Conservation (phyloP, 805 yeast species). For the Candida mattraensis region DNA sequence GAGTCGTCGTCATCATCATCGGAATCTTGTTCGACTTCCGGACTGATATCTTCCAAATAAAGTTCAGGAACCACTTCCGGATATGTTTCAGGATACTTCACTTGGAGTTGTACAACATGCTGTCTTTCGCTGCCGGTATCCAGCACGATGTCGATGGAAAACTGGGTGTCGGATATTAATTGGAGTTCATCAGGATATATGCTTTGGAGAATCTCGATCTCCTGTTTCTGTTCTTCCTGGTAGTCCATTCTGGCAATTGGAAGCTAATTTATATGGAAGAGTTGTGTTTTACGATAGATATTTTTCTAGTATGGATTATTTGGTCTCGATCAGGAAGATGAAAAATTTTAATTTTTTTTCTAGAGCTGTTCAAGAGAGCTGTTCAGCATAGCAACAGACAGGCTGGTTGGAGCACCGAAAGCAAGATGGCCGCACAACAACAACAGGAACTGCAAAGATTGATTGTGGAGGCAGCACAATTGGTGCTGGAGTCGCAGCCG, state of each 20-base stretch:
- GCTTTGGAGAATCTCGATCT: slow-evolving; percentile 82
- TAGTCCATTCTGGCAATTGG: slow-evolving; percentile 70
- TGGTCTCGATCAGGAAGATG: neutral
- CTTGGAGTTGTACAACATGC: slow-evolving; percentile 57
- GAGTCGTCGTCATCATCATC: slow-evolving; percentile 48
- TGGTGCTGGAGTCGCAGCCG: slow-evolving; percentile 49
- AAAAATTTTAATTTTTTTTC: slow-evolving; percentile 3
- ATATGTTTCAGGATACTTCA: slow-evolving; percentile 72
- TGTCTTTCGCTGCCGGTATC: slow-evolving; percentile 65
- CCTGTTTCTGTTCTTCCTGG: slow-evolving; percentile 83
- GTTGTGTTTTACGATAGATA: no score
- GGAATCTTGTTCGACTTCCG: slow-evolving; percentile 38
- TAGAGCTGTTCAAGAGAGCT: slow-evolving; percentile 6
- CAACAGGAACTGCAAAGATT: slow-evolving; percentile 8
- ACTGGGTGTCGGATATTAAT: slow-evolving; percentile 46
- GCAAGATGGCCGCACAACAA: slow-evolving; percentile 6
- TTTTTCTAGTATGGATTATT: no score
- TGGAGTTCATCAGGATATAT: slow-evolving; percentile 90
- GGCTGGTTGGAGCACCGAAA: neutral
- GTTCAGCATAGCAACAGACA: no score
- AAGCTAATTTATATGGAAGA: slow-evolving; percentile 1
- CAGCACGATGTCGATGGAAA: slow-evolving; percentile 56
- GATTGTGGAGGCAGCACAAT: slow-evolving; percentile 31
- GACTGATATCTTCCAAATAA: slow-evolving; percentile 36
- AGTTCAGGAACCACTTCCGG: slow-evolving; percentile 79